These are phyloP conservation scores for Arctium minus DNA, from an alignment of 129 eudicot species.

Conservation along the genomic window DNA sequence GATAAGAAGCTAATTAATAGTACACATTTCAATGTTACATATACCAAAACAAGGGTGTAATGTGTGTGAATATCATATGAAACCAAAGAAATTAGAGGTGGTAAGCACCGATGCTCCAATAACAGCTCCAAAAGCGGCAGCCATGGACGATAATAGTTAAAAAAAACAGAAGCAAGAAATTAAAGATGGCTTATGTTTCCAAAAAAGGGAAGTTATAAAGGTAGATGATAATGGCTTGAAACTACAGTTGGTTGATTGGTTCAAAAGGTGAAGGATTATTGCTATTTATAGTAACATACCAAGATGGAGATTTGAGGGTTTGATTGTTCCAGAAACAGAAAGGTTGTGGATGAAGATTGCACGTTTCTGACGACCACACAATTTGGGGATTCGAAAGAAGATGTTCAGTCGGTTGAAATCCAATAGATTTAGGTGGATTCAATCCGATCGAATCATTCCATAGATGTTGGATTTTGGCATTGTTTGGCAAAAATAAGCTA, in stretches of 20 bases:
- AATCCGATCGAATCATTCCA: no score
- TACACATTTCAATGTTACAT: no score
- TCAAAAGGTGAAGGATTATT: neutral
- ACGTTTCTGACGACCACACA: constrained; percentile 25
- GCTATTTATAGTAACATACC: constrained; percentile 16
- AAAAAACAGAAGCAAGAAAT: neutral
- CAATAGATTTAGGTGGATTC: no score
- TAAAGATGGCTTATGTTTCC: neutral
- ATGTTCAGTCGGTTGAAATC: no score
- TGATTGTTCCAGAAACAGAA: constrained; percentile 19
- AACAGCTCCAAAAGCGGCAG: constrained; percentile 22
- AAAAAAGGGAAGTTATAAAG: neutral
- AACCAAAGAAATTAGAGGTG: neutral
- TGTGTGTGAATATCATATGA: neutral
- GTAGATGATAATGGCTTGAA: neutral
- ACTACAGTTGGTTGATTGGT: neutral
- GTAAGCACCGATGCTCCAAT: constrained; percentile 16
- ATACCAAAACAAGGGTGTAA: no score
- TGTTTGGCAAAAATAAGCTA: no score
- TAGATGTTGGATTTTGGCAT: no score
- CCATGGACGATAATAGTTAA: neutral
- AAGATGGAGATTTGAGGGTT: constrained; percentile 1
- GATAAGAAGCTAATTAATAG: no score
- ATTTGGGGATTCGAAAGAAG: neutral
- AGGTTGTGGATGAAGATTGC: constrained; percentile 19